Evolutionary conservation across 257 asterid species (phyloP).

Genomic region (Solanum rostratum): DNA sequence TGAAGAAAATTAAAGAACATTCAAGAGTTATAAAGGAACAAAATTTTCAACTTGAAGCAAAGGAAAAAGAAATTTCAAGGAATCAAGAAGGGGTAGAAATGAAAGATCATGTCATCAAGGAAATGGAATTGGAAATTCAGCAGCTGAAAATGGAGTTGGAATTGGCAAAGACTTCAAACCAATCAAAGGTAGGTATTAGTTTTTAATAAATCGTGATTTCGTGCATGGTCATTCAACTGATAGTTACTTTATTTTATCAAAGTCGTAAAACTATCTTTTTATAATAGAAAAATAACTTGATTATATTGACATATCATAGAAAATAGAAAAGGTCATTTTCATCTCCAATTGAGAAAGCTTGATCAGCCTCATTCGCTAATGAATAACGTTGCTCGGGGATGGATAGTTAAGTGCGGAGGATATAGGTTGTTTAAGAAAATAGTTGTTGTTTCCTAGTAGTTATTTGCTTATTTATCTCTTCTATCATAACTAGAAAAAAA

Average conservation of each 20-base stretch:
- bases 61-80: constrained; percentile 28
- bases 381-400: not conserved
- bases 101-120: constrained; percentile 13
- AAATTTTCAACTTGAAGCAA: constrained; percentile 15
- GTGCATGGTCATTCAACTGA: not conserved
- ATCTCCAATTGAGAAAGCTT: not conserved
- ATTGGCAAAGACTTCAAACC: constrained; percentile 16
- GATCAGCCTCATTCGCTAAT: not conserved
- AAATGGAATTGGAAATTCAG: constrained; percentile 29
- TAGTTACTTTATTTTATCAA: not conserved
- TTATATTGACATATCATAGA: not conserved
- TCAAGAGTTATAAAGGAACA: constrained; percentile 13
- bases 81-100: constrained; percentile 14
- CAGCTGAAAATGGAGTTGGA: constrained; percentile 23
- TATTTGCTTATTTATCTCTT: not conserved
- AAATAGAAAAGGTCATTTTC: not conserved
- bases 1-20: constrained; percentile 12
- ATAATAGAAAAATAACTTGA: not conserved
- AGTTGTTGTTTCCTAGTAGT: not conserved
- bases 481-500: not conserved
- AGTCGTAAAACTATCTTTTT: not conserved
- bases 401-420: not conserved
- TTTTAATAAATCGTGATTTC: not conserved
- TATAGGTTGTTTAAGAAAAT: not conserved
- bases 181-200: constrained; percentile 24